Evolutionary conservation across 306 rosid genomes (phyloP), one percentile per base, ranked within the genome.

Genomic region (Vigna mungo): DNA sequence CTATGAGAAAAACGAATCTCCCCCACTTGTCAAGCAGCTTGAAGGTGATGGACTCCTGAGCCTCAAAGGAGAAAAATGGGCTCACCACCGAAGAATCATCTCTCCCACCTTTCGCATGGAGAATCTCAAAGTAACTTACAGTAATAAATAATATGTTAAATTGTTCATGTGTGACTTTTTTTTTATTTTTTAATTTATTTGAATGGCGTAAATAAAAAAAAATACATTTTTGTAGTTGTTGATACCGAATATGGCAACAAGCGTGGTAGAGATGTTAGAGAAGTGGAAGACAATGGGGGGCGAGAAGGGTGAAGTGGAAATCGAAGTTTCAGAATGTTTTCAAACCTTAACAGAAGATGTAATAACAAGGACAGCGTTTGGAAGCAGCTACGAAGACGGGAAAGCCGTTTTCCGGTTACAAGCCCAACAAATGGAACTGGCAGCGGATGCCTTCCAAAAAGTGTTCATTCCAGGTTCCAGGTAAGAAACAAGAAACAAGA

Each of bases 21-120:
- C 93, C 76, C 90, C 93, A 1, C 96, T 93, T 2, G 84, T 93
- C 7, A 91, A 87, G 74, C 91, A 86, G 87, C 92, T 93, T 4
- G 98, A 93, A 83, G 98, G 98, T 3, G 93, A 93, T 64, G 98
- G 98, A 15, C 98, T 93, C 17, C 87, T 93, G 4, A 93, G 93
- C 76, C 97, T 93, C 75, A 91, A 86, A 36, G 98, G 93, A 17
- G 84, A 85, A 25, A 93, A 93, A 86, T 93, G 98, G 98, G 92
- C 91, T 77, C 96, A 70, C 87, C 97, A 93, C 49, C 52, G 97
- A 4, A 89, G 84, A 81, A 85, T 91, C 86, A 91, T 93, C 62
- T 71, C 92, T 65, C 98, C 98, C 44, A 89, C 95, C 16, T 93
- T 93, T 61, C 92, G 87, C 70, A 83, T 86, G 89, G 97, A 93